Percentiles rank a stretch among this genome's conserved stretches.
phyloP scores from a whole-genome alignment of 805 yeast species.

The Saccharomycopsis selenospora region DNA sequence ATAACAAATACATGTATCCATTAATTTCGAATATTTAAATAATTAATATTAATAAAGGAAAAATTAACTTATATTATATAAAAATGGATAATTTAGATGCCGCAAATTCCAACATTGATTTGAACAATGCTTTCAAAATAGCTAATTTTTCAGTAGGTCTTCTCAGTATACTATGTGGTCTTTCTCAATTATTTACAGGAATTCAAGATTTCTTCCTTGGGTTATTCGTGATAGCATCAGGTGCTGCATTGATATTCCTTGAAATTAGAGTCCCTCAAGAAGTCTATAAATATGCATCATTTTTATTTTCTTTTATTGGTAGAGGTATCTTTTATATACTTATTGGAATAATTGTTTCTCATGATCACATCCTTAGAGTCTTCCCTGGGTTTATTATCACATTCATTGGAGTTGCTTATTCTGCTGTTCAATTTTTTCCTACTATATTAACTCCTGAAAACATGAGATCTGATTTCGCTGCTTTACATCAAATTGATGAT shows the following conservation, averaged over 20 bases:
- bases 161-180: constrained; percentile 30
- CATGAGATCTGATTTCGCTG: constrained; percentile 54
- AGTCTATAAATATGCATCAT: constrained; percentile 59
- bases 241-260: constrained; percentile 44
- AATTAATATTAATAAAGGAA: no score
- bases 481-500: constrained; percentile 31
- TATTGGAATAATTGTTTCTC: constrained; percentile 44
- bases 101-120: constrained; percentile 10
- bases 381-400: constrained; percentile 54
- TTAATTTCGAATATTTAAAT: no score
- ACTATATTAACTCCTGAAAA: constrained; percentile 74
- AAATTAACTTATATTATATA: no score
- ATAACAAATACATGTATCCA: no score
- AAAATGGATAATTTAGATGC: constrained; percentile 14
- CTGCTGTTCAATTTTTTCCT: constrained; percentile 63
- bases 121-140: constrained; percentile 34
- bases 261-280: constrained; percentile 45
- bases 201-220: constrained; percentile 52
- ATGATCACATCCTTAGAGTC: constrained; percentile 48
- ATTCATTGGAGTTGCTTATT: constrained; percentile 51
- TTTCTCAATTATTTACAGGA: constrained; percentile 29
- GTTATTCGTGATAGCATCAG: constrained; percentile 48
- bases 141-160: constrained; percentile 52
- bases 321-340: constrained; percentile 37
- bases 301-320: constrained; percentile 57